A percentile compares a stretch with the other conserved stretches of the same genome.
Conservation (phyloP, 148 eudicot species). For the Beta vulgaris region DNA sequence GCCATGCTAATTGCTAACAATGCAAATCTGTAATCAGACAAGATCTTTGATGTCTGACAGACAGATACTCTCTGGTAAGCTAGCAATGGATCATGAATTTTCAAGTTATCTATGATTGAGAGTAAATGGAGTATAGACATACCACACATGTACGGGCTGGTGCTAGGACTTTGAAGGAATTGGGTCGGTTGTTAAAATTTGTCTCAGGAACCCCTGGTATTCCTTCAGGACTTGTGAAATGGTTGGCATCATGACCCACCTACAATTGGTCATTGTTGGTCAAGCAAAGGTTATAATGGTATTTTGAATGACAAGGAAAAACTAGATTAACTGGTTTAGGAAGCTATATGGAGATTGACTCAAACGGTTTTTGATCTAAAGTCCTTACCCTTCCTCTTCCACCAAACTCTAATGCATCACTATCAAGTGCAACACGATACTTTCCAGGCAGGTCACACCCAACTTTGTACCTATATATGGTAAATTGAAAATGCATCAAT, state of each 20-base stretch:
- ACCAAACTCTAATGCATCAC: conserved; percentile 92
- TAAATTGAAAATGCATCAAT: conserved; percentile 7
- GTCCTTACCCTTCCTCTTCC: conserved; percentile 92
- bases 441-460: conserved; percentile 99
- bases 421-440: conserved; percentile 92
- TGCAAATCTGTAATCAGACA: neutral
- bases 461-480: conserved; percentile 67
- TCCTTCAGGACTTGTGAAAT: conserved; percentile 94
- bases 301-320: neutral
- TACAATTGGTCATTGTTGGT: conserved; percentile 10
- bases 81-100: no score
- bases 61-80: no score
- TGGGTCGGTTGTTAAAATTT: conserved; percentile 93
- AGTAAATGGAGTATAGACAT: conserved; percentile 21
- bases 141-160: conserved; percentile 96
- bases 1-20: no score
- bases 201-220: conserved; percentile 94
- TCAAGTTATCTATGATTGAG: no score
- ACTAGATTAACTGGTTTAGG: neutral
- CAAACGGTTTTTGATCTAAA: neutral
- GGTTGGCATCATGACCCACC: conserved; percentile 91
- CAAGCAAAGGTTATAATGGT: neutral
- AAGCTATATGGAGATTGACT: neutral
- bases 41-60: neutral
- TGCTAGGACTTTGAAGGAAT: conserved; percentile 85